A percentile compares a stretch with the other conserved stretches of the same genome.
Conservation (phyloP, 2,329 filamentous ascomycete species). For the Trichoderma koningii region DNA sequence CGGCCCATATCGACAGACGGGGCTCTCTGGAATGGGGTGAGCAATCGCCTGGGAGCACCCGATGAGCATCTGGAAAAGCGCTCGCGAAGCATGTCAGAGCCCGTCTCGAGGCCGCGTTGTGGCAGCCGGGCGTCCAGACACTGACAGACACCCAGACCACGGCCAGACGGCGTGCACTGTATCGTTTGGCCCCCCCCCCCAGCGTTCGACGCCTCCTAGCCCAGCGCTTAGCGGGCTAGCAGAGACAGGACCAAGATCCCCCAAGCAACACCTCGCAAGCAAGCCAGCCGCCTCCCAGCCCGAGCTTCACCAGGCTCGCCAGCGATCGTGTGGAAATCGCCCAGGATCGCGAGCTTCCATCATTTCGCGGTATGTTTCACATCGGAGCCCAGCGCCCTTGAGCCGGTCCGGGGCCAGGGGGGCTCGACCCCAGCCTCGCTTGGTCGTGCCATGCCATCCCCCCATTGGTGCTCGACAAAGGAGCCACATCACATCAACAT, state of each 20-base stretch:
- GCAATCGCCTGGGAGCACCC: conserved; percentile 10
- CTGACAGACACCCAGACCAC: not conserved
- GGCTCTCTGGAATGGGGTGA: not conserved
- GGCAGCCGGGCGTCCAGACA: conserved; percentile 4
- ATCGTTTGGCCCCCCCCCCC: conserved; percentile 35
- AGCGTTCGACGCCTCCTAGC: conserved; percentile 37
- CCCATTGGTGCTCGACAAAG: conserved; percentile 29
- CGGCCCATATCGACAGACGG: conserved; percentile 19
- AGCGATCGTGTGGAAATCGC: conserved; percentile 32
- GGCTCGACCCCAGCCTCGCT: conserved; percentile 28
- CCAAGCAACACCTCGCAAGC: conserved; percentile 33
- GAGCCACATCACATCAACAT: conserved; percentile 28
- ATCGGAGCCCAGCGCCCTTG: conserved; percentile 16
- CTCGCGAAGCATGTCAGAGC: conserved; percentile 20
- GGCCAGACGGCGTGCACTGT: conserved; percentile 25
- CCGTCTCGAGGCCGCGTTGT: conserved; percentile 18
- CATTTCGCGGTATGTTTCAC: conserved; percentile 27
- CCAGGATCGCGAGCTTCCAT: conserved; percentile 34
- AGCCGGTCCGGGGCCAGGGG: conserved; percentile 11
- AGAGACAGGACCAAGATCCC: conserved; percentile 31
- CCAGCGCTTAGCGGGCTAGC: conserved; percentile 40
- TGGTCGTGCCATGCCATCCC: conserved; percentile 30
- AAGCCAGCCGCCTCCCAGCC: conserved; percentile 29
- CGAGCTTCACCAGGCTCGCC: conserved; percentile 33
- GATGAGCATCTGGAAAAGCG: conserved; percentile 5